Evolutionary conservation across 179 eudicot species (phyloP), one percentile per base, ranked within the genome.

Genomic region (Beta macrorhiza): DNA sequence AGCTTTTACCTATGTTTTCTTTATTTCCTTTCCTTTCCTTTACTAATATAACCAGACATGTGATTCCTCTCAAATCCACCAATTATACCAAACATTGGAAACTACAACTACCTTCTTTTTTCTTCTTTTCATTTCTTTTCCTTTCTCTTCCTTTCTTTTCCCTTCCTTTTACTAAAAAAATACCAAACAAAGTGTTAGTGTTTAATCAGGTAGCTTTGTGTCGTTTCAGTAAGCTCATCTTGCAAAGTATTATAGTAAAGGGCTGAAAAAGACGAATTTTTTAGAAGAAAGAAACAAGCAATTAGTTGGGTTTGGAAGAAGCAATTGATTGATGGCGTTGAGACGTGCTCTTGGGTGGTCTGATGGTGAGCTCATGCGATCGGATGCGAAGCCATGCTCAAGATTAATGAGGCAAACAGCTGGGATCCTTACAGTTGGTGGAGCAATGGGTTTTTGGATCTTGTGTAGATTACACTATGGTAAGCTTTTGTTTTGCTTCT

Each of bases 381-480:
- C 98, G 77, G 99, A 96, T 80, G 82, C 87, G 47, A 96, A 96
- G 82, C 96, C 98, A n/a, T 96, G 99, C 86, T 81, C 92, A 10
- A 87, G 97, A 78, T 81, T 96, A 82, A 91, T 90, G 96, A 90
- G 98, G 72, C 99, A 96, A 62, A 90, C 98, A 72, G 98, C 95
- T 84, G 99, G 95, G 11, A 85, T 95, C 72, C 91, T 86, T 76
- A 65, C 92, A 51, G 91, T 96, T 84, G 98, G 99, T 2, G 98
- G 99, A 79, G 92, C 91, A 44, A 79, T 96, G 61, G 97, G 97
- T 58, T 96, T 95, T 86, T 95, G 99, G 99, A 68, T 93, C 76
- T 89, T 93, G 76, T 92, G 98, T 68, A 90, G 98, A 81, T 83
- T 93, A 88, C 98, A 94, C 79, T 94, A 96, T 80, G 99, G 99